Evolutionary conservation across 352 stramenopile species (phyloP).

Genomic region (Halophytophthora polymorphica): DNA sequence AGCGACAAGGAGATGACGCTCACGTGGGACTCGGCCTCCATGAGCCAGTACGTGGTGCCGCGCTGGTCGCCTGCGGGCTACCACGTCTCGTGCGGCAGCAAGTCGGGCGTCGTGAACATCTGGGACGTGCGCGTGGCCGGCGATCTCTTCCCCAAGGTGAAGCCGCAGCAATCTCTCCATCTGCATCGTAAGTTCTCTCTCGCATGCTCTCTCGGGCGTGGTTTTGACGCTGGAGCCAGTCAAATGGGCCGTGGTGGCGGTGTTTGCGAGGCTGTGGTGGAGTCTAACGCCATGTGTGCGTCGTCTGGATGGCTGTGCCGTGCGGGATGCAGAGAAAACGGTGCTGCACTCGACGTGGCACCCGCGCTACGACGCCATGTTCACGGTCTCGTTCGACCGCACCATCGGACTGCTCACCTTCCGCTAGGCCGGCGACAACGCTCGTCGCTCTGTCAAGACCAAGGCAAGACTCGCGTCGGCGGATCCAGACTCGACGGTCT

Average conservation of each 20-base stretch:
- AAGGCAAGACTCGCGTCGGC: not conserved
- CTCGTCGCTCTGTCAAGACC: not conserved
- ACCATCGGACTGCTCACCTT: slow-evolving; percentile 78
- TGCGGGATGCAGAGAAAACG: slow-evolving; percentile 79
- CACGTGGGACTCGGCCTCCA: slow-evolving; percentile 55
- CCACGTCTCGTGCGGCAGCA: slow-evolving; percentile 72
- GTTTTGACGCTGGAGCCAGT: no score
- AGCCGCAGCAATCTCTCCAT: slow-evolving; percentile 69
- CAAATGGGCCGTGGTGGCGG: not conserved
- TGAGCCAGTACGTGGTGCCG: slow-evolving; percentile 85
- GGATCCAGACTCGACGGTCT: no score
- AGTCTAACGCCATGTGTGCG: slow-evolving; percentile 9
- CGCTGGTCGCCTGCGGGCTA: slow-evolving; percentile 71
- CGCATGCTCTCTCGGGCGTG: no score
- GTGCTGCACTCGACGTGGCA: slow-evolving; percentile 87
- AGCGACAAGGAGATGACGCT: slow-evolving; percentile 57
- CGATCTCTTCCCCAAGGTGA: slow-evolving; percentile 44
- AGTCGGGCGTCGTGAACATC: slow-evolving; percentile 61
- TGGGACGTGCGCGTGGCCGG: slow-evolving; percentile 77
- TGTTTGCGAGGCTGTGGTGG: not conserved
- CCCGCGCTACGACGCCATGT: slow-evolving; percentile 78
- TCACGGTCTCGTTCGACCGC: slow-evolving; percentile 82
- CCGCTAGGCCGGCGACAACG: slow-evolving; percentile 24
- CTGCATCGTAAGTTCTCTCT: slow-evolving; percentile 65
- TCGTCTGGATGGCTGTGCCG: no score